These are phyloP conservation scores for Beauveria medogensis DNA, from an alignment of 2,329 filamentous ascomycete species.

Conservation along the genomic window DNA sequence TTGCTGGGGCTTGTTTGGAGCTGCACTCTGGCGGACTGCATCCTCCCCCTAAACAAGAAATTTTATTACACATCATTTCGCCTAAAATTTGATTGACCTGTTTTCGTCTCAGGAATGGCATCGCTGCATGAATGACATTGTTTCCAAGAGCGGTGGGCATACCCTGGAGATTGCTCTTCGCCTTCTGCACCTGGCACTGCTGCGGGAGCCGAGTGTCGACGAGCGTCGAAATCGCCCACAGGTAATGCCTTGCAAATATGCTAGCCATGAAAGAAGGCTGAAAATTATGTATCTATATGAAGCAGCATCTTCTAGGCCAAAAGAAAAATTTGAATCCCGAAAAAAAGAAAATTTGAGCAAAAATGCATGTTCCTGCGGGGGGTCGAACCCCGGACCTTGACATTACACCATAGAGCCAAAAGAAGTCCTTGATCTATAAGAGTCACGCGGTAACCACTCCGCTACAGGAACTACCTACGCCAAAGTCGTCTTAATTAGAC, in stretches of 20 bases:
- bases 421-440: constrained; percentile 18
- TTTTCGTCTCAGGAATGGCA: not conserved
- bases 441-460: constrained; percentile 24
- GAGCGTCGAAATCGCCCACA: not conserved
- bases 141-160: not conserved
- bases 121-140: constrained; percentile 2
- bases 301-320: not conserved
- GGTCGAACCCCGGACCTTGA: constrained; percentile 23
- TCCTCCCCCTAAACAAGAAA: not conserved
- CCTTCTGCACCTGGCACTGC: not conserved
- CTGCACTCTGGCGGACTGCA: not conserved
- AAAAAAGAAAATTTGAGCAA: not conserved
- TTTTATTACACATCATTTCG: not conserved
- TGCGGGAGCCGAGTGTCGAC: not conserved
- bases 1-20: not conserved
- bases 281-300: not conserved
- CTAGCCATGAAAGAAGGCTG: not conserved
- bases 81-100: not conserved
- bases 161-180: not conserved
- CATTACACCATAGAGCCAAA: constrained; percentile 19
- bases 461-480: constrained; percentile 19
- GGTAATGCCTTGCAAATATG: not conserved
- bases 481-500: not conserved
- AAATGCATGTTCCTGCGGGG: constrained; percentile 19
- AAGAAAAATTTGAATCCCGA: not conserved